These are phyloP conservation scores for Crithidia expoeki DNA, from an alignment of 208 protist genomes.

Conservation along the genomic window DNA sequence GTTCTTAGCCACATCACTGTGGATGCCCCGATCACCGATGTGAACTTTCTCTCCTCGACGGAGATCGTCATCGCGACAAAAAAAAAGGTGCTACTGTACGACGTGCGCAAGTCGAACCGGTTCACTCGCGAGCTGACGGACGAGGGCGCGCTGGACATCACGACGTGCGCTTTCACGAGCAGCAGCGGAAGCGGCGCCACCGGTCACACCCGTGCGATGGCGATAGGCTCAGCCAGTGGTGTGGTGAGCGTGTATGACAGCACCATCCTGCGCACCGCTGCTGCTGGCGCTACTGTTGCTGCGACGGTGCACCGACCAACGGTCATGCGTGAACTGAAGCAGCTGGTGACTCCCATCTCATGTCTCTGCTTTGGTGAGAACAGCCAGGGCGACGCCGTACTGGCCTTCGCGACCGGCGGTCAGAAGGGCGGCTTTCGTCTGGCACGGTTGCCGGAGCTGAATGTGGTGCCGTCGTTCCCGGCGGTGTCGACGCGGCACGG, in stretches of 20 bases:
- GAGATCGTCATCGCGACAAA: slow-evolving; percentile 70
- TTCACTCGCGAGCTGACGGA: slow-evolving; percentile 65
- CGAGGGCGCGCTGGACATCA: slow-evolving; percentile 67
- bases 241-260: slow-evolving; percentile 76
- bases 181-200: background rate
- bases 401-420: slow-evolving; percentile 66
- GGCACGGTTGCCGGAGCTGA: slow-evolving; percentile 62
- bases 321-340: slow-evolving; percentile 66
- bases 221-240: slow-evolving; percentile 71
- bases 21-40: slow-evolving; percentile 54
- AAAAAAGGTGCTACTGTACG: slow-evolving; percentile 73
- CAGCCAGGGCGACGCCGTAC: slow-evolving; percentile 54
- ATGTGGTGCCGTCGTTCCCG: slow-evolving; percentile 83
- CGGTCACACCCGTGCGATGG: slow-evolving; percentile 32
- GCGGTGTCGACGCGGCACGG: slow-evolving; percentile 64
- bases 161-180: slow-evolving; percentile 47
- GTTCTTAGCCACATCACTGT: slow-evolving; percentile 55
- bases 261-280: slow-evolving; percentile 16
- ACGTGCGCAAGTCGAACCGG: slow-evolving; percentile 72
- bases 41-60: slow-evolving; percentile 53
- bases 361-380: slow-evolving; percentile 60
- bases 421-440: slow-evolving; percentile 87
- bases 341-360: slow-evolving; percentile 76
- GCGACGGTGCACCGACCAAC: slow-evolving; percentile 5
- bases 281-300: background rate